These are phyloP conservation scores for Lepidium aucheri DNA, from an alignment of 345 rosid species.

Conservation along the genomic window DNA sequence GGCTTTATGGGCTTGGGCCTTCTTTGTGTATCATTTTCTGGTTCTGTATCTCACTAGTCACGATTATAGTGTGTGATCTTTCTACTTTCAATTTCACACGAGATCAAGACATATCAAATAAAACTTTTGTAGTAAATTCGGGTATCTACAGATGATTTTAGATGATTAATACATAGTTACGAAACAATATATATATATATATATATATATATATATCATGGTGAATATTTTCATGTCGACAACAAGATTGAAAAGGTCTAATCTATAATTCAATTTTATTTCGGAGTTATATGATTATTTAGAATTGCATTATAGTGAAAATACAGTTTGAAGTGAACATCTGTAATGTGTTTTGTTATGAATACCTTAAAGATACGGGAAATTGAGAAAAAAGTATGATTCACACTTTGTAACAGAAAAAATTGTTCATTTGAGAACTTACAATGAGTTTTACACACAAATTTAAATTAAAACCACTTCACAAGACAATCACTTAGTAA, in stretches of 20 bases:
- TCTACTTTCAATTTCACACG: background rate
- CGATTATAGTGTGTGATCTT: background rate
- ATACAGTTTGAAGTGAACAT: no score
- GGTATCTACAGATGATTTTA: background rate
- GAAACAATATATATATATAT: no score
- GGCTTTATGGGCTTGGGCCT: conserved; percentile 9
- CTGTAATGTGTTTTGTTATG: no score
- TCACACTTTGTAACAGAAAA: conserved; percentile 19
- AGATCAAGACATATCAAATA: no score
- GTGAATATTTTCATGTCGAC: no score
- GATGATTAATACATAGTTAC: background rate
- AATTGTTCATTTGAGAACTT: conserved; percentile 23
- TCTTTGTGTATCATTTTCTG: background rate
- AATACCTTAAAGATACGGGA: background rate
- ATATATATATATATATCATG: no score
- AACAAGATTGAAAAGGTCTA: no score
- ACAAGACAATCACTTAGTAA: conserved; percentile 10
- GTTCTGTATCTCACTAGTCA: background rate
- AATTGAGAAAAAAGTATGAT: background rate
- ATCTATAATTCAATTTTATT: no score
- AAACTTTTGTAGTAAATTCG: no score
- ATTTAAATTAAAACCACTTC: conserved; percentile 6
- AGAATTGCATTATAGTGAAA: no score
- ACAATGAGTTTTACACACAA: conserved; percentile 17
- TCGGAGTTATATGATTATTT: no score